Conservation (phyloP, 2,329 filamentous ascomycete species). For the Coniochaeta prunicola region DNA sequence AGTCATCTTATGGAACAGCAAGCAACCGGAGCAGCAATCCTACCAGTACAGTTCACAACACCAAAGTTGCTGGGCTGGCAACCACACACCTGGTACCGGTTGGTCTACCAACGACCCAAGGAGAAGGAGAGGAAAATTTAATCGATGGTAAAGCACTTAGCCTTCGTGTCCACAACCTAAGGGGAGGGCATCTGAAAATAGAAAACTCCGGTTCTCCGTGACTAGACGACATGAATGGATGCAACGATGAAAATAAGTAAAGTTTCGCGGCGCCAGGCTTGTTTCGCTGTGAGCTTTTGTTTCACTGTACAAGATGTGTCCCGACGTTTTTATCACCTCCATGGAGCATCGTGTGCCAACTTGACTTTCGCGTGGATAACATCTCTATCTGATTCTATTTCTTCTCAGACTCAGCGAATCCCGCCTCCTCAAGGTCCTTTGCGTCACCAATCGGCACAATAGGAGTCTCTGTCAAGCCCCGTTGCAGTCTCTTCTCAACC, state of each 20-base stretch:
- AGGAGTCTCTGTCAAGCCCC: constrained; percentile 41
- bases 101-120: not conserved
- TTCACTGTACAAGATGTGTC: not conserved
- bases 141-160: not conserved
- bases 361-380: not conserved
- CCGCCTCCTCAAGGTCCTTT: constrained; percentile 44
- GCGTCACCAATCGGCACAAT: constrained; percentile 39
- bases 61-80: not conserved
- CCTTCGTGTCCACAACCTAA: not conserved
- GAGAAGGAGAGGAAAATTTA: not conserved
- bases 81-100: not conserved
- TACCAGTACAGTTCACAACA: not conserved
- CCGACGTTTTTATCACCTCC: not conserved
- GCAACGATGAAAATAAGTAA: not conserved
- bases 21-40: not conserved
- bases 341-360: not conserved
- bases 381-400: no score
- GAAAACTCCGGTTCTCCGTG: not conserved
- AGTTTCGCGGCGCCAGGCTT: not conserved
- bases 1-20: not conserved
- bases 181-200: not conserved
- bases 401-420: constrained; percentile 41
- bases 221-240: not conserved
- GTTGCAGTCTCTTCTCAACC: constrained; percentile 27
- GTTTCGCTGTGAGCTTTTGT: not conserved